Conservation (phyloP, 305 asterid genomes). For the Fraxinus greggii region DNA sequence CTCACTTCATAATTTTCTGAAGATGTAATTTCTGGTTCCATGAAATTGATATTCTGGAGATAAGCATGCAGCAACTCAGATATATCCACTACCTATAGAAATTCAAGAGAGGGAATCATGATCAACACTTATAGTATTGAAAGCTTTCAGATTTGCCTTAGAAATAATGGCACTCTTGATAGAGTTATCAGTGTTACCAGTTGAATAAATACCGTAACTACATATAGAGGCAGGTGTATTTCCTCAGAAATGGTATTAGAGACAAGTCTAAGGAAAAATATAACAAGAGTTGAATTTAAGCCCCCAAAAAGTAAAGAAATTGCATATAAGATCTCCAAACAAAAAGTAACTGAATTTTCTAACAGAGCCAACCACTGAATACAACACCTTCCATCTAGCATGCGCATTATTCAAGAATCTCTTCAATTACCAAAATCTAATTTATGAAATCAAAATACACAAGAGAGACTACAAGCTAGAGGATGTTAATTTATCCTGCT, state of each 20-base stretch:
- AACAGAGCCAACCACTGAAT: neutral
- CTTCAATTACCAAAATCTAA: neutral
- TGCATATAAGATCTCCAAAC: neutral
- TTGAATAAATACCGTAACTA: conserved; percentile 3
- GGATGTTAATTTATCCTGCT: neutral
- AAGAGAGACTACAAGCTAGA: neutral
- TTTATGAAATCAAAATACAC: neutral
- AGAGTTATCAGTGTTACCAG: neutral
- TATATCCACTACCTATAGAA: conserved; percentile 62
- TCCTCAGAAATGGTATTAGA: neutral
- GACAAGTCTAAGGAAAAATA: neutral
- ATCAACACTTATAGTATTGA: conserved; percentile 11
- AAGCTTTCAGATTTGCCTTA: conserved; percentile 12
- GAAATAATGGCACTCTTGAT: conserved; percentile 11
- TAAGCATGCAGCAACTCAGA: conserved; percentile 55
- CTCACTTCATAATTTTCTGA: conserved; percentile 50
- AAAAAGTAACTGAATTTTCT: neutral
- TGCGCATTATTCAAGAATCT: neutral
- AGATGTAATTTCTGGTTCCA: conserved; percentile 40
- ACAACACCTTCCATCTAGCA: neutral
- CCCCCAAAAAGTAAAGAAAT: neutral
- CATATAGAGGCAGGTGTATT: neutral
- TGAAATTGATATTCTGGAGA: conserved; percentile 43
- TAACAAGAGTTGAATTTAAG: neutral
- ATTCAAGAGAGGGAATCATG: conserved; percentile 4